These are phyloP conservation scores for Coniophora puteana DNA, from an alignment of 1,284 basidiomycete genomes.

Conservation along the genomic window DNA sequence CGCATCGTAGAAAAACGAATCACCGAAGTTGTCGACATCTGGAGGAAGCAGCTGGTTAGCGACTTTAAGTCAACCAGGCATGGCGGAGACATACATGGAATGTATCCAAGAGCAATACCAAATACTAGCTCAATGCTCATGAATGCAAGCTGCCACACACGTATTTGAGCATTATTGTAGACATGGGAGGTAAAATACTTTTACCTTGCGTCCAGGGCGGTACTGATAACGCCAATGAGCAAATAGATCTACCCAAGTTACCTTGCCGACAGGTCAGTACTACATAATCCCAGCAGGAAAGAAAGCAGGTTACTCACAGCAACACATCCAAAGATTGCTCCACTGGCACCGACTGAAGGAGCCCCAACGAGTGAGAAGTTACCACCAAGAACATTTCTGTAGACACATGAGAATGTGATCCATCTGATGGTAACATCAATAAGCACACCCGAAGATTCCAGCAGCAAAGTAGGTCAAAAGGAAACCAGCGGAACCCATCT, in stretches of 20 bases:
- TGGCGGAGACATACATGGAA: constrained; percentile 53
- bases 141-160: constrained; percentile 57
- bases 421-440: constrained; percentile 4
- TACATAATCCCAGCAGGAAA: constrained; percentile 5
- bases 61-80: background rate
- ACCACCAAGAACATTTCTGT: constrained; percentile 82
- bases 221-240: constrained; percentile 92
- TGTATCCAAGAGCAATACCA: constrained; percentile 84
- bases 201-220: constrained; percentile 72
- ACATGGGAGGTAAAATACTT: constrained; percentile 10
- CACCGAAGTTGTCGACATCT: constrained; percentile 81
- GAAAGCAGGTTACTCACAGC: constrained; percentile 47
- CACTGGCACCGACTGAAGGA: constrained; percentile 93
- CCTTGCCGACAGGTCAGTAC: constrained; percentile 41
- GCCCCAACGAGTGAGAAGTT: constrained; percentile 88
- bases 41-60: constrained; percentile 12
- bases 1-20: constrained; percentile 14
- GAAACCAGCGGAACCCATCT: constrained; percentile 85
- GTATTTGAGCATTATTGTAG: constrained; percentile 2
- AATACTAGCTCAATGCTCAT: constrained; percentile 84
- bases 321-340: constrained; percentile 91
- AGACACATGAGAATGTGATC: constrained; percentile 6
- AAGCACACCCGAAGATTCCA: constrained; percentile 82
- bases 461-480: constrained; percentile 82
- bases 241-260: constrained; percentile 84